These are phyloP conservation scores for Talaromyces proteolyticus DNA, from an alignment of 495 filamentous ascomycete genomes.

Conservation along the genomic window DNA sequence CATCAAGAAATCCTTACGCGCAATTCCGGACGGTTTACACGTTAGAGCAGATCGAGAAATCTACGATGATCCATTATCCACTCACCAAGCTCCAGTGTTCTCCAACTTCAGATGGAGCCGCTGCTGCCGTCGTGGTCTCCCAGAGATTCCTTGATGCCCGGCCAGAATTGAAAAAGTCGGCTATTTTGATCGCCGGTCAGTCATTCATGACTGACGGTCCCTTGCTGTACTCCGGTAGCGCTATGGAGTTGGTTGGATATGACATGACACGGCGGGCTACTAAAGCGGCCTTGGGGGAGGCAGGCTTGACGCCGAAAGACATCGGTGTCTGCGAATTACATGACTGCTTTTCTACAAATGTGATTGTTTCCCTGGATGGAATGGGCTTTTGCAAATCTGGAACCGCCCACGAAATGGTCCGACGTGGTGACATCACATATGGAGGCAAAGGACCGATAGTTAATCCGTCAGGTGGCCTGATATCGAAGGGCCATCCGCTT, in stretches of 20 bases:
- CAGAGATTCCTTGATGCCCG: neutral
- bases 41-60: too few relatives aligned
- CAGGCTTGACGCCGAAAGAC: neutral
- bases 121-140: conserved; percentile 37
- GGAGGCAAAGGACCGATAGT: neutral
- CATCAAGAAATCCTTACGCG: too few relatives aligned
- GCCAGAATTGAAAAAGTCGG: neutral
- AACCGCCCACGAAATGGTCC: neutral
- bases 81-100: too few relatives aligned
- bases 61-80: too few relatives aligned
- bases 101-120: too few relatives aligned
- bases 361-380: neutral
- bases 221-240: neutral
- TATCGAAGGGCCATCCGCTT: neutral
- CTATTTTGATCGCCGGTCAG: neutral
- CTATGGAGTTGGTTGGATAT: neutral
- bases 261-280: neutral
- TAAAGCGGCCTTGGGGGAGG: neutral
- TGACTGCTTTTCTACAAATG: neutral
- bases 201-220: neutral
- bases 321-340: neutral
- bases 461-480: neutral
- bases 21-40: too few relatives aligned
- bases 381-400: neutral
- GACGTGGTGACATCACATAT: neutral